Conservation (phyloP, 2,329 filamentous ascomycete genomes). For the Colletotrichum liriopes region DNA sequence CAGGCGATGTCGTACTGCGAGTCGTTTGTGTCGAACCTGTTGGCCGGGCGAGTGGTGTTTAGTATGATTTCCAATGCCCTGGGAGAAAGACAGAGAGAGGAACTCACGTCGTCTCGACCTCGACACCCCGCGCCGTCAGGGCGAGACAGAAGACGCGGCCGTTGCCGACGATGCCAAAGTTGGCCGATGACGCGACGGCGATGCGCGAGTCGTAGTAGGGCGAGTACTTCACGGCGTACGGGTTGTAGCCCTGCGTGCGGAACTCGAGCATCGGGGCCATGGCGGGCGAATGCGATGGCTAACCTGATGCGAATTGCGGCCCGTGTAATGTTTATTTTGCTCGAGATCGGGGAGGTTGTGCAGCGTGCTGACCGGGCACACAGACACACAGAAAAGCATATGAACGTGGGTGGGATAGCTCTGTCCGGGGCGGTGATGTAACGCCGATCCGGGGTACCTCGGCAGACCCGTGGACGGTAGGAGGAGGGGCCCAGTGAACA, state of each 20-base stretch:
- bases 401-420: constrained; percentile 38
- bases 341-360: not conserved
- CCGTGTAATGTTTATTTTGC: constrained; percentile 7
- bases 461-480: constrained; percentile 27
- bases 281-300: constrained; percentile 28
- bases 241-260: constrained; percentile 93
- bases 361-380: constrained; percentile 2
- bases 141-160: constrained; percentile 89
- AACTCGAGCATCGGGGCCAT: constrained; percentile 87
- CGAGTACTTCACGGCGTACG: constrained; percentile 97
- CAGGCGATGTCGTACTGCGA: constrained; percentile 95
- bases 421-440: constrained; percentile 37
- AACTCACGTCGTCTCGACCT: constrained; percentile 83
- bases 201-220: constrained; percentile 97
- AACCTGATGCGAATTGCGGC: constrained; percentile 13
- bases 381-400: constrained; percentile 21
- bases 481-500: not conserved
- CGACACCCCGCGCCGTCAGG: constrained; percentile 86
- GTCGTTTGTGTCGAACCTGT: constrained; percentile 95
- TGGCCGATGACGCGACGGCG: constrained; percentile 90
- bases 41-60: not conserved
- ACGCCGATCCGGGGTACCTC: constrained; percentile 43
- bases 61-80: not conserved
- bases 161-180: constrained; percentile 98
- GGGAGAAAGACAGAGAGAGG: not conserved